Evolutionary conservation across 1,284 basidiomycete genomes (phyloP), one percentile per base, ranked within the genome.

Genomic region (Ustilago loliicola): DNA sequence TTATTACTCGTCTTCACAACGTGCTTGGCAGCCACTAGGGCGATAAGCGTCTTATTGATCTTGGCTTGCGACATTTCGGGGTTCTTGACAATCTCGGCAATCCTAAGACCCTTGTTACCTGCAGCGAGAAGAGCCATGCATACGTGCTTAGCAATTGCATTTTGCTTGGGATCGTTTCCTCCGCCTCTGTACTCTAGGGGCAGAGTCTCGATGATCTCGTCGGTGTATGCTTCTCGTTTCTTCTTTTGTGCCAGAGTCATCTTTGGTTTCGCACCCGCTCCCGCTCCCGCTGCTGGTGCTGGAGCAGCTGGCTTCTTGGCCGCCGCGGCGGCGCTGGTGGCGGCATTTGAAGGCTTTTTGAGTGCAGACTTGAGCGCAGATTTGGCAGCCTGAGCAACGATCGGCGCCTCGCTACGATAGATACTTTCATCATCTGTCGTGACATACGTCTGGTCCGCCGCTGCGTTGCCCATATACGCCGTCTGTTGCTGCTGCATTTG

Each of bases 41-140:
- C 94, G 65, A 97, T 95, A 34, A 98, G 89, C 78, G 94, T 95
- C 87, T 95, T 96, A 87, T 97, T 96, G 50, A 94, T 94, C 40
- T 92, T 90, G 7, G 94, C 93, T 87, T 96, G 94, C 54, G 91
- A 92, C 53, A 96, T 89, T 67, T 95, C 93, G 0, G 94, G 94
- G 1, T 91, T 91, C 56, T 89, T 90, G 73, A 95, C 90, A 59
- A 97, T 89, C 57, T 94, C 93, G 45, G 90, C 87, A 45, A 96
- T 72, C 13, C 84, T 58, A n/a, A 83, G 42, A 6, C 85, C 85
- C 13, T 70, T 62, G 21, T 53, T 38, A 6, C 80, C 79, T 3
- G 80, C 77, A 1, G 83, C 80, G 34, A 85, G 61, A 8, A 86
- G 71, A 4, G 84, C 81, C 63, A 84, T 70, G 60, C 84, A 77